These are phyloP conservation scores for Ceratobasidium theobromae DNA, from an alignment of 1,284 basidiomycete genomes.

Conservation along the genomic window DNA sequence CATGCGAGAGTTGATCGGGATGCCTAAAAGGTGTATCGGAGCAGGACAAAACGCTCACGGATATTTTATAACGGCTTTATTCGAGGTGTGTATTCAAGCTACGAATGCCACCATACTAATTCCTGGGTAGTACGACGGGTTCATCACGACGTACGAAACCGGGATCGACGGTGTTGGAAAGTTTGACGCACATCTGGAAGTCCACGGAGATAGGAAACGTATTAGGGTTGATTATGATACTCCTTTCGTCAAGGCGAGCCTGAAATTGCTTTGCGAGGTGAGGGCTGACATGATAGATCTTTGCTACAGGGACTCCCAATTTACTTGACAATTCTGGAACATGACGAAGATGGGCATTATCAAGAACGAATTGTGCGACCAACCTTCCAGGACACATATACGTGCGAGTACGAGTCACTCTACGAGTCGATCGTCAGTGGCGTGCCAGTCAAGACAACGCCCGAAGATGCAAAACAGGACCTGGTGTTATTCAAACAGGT, in stretches of 20 bases:
- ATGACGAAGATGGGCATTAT: constrained; percentile 37
- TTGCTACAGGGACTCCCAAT: constrained; percentile 43
- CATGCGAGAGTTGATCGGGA: constrained; percentile 45
- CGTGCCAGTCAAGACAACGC: constrained; percentile 34
- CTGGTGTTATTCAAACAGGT: constrained; percentile 42
- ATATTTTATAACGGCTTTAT: constrained; percentile 40
- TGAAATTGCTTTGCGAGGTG: not conserved
- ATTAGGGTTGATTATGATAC: constrained; percentile 47
- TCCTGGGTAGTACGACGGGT: constrained; percentile 35
- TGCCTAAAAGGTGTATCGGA: constrained; percentile 39
- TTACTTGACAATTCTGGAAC: constrained; percentile 39
- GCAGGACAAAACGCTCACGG: constrained; percentile 1
- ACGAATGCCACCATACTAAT: not conserved
- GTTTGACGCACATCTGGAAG: constrained; percentile 49
- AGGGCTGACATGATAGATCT: constrained; percentile 20
- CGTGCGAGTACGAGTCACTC: constrained; percentile 40
- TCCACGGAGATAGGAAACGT: constrained; percentile 45
- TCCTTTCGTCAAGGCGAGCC: constrained; percentile 37
- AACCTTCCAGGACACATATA: constrained; percentile 43
- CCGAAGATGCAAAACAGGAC: constrained; percentile 38
- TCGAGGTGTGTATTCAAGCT: constrained; percentile 39
- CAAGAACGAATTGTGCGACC: constrained; percentile 38
- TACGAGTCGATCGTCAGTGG: constrained; percentile 36
- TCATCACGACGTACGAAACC: constrained; percentile 39
- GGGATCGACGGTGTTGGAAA: constrained; percentile 45